phyloP scores from a whole-genome alignment of 306 rosid genomes.

The Cucurbita ficifolia region DNA sequence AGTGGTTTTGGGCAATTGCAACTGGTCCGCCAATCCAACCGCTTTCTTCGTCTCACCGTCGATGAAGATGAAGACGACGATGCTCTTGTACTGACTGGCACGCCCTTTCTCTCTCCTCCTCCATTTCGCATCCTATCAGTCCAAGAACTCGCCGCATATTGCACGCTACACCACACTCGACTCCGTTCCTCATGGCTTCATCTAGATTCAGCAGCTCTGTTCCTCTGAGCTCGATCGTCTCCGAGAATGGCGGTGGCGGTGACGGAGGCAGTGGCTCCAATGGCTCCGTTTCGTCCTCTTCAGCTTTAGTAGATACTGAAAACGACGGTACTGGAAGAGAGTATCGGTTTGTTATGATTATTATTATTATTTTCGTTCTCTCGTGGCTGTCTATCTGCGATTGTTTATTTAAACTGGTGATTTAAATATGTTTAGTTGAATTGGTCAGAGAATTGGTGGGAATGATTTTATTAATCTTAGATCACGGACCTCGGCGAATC shows the following conservation, averaged over 20 bases:
- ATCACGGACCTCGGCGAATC: not conserved
- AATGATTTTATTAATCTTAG: not conserved
- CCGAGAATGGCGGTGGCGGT: conserved; percentile 29
- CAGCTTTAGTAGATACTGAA: conserved; percentile 15
- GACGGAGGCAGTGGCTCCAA: conserved; percentile 28
- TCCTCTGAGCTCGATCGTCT: conserved; percentile 26
- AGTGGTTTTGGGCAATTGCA: not conserved
- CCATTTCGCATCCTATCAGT: conserved; percentile 19
- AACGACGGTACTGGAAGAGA: conserved; percentile 44
- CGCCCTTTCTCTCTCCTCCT: conserved; percentile 44
- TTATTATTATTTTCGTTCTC: no score
- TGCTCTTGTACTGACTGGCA: conserved; percentile 40
- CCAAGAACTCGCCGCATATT: conserved; percentile 14
- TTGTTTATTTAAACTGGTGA: not conserved
- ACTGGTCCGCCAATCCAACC: not conserved
- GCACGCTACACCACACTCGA: conserved; percentile 8
- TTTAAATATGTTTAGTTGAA: not conserved
- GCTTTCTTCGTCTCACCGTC: not conserved
- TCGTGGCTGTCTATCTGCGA: not conserved
- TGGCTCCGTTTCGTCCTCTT: conserved; percentile 29
- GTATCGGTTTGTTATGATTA: not conserved
- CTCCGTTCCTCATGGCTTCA: conserved; percentile 27
- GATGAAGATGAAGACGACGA: conserved; percentile 13
- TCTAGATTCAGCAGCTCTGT: conserved; percentile 34
- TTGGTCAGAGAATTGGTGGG: not conserved